Conservation (phyloP, 352 stramenopile genomes). For the Globisporangium carolinianum region DNA sequence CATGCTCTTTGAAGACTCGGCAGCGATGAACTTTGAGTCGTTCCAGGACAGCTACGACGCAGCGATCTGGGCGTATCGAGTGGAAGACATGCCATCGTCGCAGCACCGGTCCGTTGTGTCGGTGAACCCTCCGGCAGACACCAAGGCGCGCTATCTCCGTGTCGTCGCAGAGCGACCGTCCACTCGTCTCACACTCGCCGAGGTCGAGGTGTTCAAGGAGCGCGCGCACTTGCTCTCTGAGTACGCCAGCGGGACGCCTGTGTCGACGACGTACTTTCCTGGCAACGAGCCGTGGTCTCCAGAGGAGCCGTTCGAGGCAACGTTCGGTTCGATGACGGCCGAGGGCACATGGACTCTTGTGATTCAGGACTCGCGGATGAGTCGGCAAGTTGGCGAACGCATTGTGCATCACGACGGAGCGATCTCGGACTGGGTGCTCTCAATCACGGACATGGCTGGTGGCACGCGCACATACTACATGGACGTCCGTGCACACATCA, state of each 20-base stretch:
- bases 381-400: constrained; percentile 7
- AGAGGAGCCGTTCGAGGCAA: constrained; percentile 48
- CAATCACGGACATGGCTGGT: constrained; percentile 56
- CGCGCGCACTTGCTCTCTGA: constrained; percentile 44
- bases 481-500: constrained; percentile 51
- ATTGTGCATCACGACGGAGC: constrained; percentile 32
- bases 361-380: constrained; percentile 30
- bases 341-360: constrained; percentile 55
- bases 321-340: constrained; percentile 38
- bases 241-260: constrained; percentile 47
- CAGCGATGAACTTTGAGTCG: constrained; percentile 49
- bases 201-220: constrained; percentile 69
- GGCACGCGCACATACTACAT: constrained; percentile 51
- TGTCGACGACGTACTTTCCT: constrained; percentile 40
- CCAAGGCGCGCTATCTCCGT: constrained; percentile 53
- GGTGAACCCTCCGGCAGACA: constrained; percentile 34
- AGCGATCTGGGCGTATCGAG: constrained; percentile 37
- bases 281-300: constrained; percentile 45
- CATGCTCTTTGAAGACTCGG: constrained; percentile 56
- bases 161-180: constrained; percentile 36
- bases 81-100: constrained; percentile 15
- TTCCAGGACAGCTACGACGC: constrained; percentile 41
- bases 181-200: constrained; percentile 51
- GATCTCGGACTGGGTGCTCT: constrained; percentile 68
- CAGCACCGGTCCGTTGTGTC: constrained; percentile 27